These are phyloP conservation scores for Eucommia ulmoides DNA, from an alignment of 257 asterid species.

Conservation along the genomic window DNA sequence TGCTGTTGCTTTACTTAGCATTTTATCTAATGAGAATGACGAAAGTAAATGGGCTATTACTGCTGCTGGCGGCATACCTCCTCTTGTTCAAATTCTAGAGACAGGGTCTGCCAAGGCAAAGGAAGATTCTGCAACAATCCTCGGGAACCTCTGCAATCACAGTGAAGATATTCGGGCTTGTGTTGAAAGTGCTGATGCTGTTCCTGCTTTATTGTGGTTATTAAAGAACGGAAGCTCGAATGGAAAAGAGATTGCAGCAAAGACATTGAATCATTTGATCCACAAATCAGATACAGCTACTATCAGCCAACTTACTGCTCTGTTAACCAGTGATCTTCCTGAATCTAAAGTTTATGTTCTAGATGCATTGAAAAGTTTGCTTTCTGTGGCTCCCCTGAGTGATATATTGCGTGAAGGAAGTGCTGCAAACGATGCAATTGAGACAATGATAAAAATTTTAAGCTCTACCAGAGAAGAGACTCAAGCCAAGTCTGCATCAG, in stretches of 20 bases:
- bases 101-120: constrained; percentile 95
- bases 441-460: constrained; percentile 80
- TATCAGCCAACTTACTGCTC: constrained; percentile 93
- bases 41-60: constrained; percentile 99
- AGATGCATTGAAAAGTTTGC: constrained; percentile 85
- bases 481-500: constrained; percentile 79
- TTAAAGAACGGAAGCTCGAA: constrained; percentile 88
- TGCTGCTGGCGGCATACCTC: constrained; percentile 99
- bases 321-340: constrained; percentile 82
- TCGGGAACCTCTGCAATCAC: constrained; percentile 96
- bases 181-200: constrained; percentile 99
- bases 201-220: constrained; percentile 94
- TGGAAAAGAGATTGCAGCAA: constrained; percentile 96
- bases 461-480: constrained; percentile 80
- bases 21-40: constrained; percentile 80
- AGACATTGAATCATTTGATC: constrained; percentile 93
- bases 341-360: constrained; percentile 90
- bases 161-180: constrained; percentile 99
- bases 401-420: constrained; percentile 94
- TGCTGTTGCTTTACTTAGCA: constrained; percentile 93
- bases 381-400: constrained; percentile 68
- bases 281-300: constrained; percentile 98
- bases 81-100: constrained; percentile 93
- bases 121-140: constrained; percentile 95
- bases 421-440: constrained; percentile 96